Evolutionary conservation across 2,329 filamentous ascomycete genomes (phyloP), one percentile per base, ranked within the genome.

Genomic region (Arthrobotrys pseudoclavata): DNA sequence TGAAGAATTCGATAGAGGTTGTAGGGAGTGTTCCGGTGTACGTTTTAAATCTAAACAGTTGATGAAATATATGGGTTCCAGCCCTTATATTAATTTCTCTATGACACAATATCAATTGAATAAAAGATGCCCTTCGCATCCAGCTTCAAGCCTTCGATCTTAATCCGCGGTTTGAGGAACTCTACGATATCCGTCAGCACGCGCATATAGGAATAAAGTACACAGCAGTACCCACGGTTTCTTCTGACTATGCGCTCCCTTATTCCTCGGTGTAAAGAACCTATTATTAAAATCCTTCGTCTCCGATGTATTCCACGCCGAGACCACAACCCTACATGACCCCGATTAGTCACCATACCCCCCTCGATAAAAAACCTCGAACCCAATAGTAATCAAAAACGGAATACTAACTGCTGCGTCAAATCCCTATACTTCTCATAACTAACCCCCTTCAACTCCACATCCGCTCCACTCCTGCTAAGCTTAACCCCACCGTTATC

Each of bases 401-500:
- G 52, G 42, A 42, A 18, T 29, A 52, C 60, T 20, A 48, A 77
- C 75, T 79, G 71, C 52, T 79, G 75, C 4, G 69, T 79, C 47
- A 72, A 18, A 66, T 79, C 75, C 29, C 63, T 18, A 31, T 74
- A 74, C 15, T 72, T 62, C 62, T 79, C 75, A 57, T 79, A 79
- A 53, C 45, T 74, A 22, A 79, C 29, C 4, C 55, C 62, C 29
- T 72, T 63, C 29, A 79, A 18, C 40, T 68, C 48, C n/a, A 79
- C 75, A 40, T 79, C 75, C 26, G 69, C 75, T 0, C 75, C 75
- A 4, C 45, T 69, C 12, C n/a, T 68, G 40, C 45, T 61, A 22
- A 79, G 37, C 24, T 79, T 79, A 24, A 79, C 61, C 13, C 61
- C 52, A 1, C 48, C 61, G 7, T 50, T 52, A 15, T 79, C 63